Base-by-base conservation (phyloP, 345 rosid species). In the Syzygium oleosum region DNA sequence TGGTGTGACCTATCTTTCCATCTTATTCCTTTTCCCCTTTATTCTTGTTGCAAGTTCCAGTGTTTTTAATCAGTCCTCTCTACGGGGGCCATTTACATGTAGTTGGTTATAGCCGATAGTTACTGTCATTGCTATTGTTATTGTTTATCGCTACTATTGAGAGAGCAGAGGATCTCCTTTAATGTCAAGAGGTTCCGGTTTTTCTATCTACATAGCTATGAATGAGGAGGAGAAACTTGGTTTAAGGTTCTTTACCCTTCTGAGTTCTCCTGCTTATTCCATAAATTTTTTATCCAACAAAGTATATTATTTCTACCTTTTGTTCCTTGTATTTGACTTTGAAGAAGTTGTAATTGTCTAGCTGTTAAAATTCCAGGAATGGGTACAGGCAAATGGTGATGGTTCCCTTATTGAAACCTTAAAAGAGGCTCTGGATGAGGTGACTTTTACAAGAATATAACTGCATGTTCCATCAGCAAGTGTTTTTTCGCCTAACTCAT, bases 381-480 rank as follows among this genome's bases (percentile, higher is more conserved):
- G 99, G 99, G 29, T 84, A 79, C 96, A 92, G 93, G 93, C 91
- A 84, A 92, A 95, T 86, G 98, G 90, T 84, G 96, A 92, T 73
- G 89, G 93, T 91, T 94, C 98, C 85, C 92, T 98, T 23, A 93
- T 95, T 73, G 99, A 95, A 87, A 91, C 95, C 27, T 61, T 98
- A 85, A 94, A 93, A 93, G 91, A 93, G 93, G 98, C 98, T 89
- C 93, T 98, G 85, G 99, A 98, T 90, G 99, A 96, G 99, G 99
- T 96, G 88, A 90, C 90, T 85, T 79, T 84, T 46, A 25, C 49
- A 65, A 85, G 78, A 21, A 63, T 85, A 31, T 54, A 51, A 87
- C 77, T 88, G 86, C 87, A 73, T 85, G 85, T 65, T 85, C 22
- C 38, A 8, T 59, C 59, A 55, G 31, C 84, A 73, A 87, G 88